phyloP scores from a whole-genome alignment of 148 eudicot species.

The Rhododendron ovatum region DNA sequence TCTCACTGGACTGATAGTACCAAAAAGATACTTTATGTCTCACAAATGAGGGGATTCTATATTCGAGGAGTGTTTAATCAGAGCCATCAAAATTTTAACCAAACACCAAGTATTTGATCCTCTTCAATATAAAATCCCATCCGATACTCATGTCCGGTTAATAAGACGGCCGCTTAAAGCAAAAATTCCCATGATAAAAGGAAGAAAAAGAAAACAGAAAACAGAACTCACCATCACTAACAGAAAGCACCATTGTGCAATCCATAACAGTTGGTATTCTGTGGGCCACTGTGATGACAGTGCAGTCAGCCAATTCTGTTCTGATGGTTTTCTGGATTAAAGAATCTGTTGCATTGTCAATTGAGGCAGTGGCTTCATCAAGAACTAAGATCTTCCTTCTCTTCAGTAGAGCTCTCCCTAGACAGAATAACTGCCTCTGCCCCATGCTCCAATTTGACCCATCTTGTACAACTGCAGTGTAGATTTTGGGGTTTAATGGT shows the following conservation, averaged over 20 bases:
- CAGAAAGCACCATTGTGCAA: slow-evolving; percentile 46
- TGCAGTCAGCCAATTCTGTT: slow-evolving; percentile 42
- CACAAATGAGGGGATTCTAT: background rate
- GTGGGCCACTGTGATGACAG: slow-evolving; percentile 59
- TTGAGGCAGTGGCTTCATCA: slow-evolving; percentile 68
- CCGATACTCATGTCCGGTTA: background rate
- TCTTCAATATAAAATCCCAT: background rate
- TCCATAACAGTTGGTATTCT: slow-evolving; percentile 64
- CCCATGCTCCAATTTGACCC: slow-evolving; percentile 78
- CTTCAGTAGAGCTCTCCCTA: slow-evolving; percentile 53
- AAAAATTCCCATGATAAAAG: no score
- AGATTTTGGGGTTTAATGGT: background rate
- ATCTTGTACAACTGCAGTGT: slow-evolving; percentile 42
- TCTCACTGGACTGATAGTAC: background rate
- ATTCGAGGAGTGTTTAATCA: background rate
- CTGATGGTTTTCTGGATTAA: slow-evolving; percentile 48
- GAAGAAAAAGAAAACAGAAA: background rate
- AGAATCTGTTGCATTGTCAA: slow-evolving; percentile 55
- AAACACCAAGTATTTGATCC: background rate
- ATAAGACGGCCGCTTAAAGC: background rate
- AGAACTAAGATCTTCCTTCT: slow-evolving; percentile 48
- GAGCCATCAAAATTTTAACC: background rate
- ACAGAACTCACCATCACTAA: slow-evolving; percentile 45
- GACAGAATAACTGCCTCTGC: slow-evolving; percentile 49
- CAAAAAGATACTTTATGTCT: no score